phyloP scores from a whole-genome alignment of 495 filamentous ascomycete species.

The Aspergillus coremiiformis region DNA sequence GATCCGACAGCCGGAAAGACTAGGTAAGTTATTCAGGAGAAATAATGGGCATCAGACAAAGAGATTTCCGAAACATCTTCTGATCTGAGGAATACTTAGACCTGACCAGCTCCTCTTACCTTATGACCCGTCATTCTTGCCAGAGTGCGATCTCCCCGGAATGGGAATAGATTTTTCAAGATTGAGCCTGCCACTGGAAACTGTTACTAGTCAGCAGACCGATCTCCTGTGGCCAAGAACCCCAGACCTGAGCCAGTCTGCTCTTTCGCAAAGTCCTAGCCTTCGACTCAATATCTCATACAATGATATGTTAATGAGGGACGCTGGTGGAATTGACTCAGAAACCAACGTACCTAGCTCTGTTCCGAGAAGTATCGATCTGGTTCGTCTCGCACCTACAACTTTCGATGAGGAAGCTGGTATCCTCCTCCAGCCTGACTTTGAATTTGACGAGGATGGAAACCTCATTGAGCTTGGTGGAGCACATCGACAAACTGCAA shows the following conservation, averaged over 20 bases:
- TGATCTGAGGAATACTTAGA: conserved; percentile 38
- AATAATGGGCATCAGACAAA: background rate
- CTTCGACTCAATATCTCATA: conserved; percentile 29
- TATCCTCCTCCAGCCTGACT: conserved; percentile 53
- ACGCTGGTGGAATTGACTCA: conserved; percentile 16
- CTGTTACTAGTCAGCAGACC: conserved; percentile 13
- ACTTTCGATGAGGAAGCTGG: conserved; percentile 40
- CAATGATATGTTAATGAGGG: conserved; percentile 20
- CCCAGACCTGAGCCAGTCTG: conserved; percentile 24
- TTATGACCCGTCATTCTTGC: conserved; percentile 84
- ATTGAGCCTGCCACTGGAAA: conserved; percentile 10
- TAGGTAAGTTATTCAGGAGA: conserved; percentile 46
- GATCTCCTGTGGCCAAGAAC: conserved; percentile 21
- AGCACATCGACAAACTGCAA: conserved; percentile 1
- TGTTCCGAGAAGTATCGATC: conserved; percentile 16
- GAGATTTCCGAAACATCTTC: background rate
- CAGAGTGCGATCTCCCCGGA: conserved; percentile 52
- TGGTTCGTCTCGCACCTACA: conserved; percentile 10
- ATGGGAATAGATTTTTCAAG: conserved; percentile 49
- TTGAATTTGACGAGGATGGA: conserved; percentile 58
- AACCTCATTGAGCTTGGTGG: conserved; percentile 43
- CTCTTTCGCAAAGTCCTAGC: conserved; percentile 19
- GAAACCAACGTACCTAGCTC: conserved; percentile 17
- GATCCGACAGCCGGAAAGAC: conserved; percentile 66
- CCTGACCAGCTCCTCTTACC: conserved; percentile 69